Base-by-base conservation (phyloP, 2,329 filamentous ascomycete species). In the Aspergillus pseudoglaucus region DNA sequence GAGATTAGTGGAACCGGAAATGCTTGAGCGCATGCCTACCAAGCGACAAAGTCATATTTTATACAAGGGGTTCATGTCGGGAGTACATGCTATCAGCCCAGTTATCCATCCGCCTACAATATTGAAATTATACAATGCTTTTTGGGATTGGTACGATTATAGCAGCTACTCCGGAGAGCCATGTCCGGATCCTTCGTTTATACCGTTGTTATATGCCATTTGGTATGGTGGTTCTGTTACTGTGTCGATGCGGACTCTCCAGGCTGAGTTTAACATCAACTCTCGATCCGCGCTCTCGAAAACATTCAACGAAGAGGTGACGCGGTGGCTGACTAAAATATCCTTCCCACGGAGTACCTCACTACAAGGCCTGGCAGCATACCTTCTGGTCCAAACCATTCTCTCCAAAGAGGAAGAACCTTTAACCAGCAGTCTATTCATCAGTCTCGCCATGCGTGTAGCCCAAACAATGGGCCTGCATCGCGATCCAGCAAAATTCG, bases 381-480 rank as follows among this genome's bases (percentile, higher is more conserved):
- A 75, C 50, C 61, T 76, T 3, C 62, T 76, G 14, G 63, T 73
- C n/a, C 71, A 73, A 46, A 73, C 70, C 2, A 70, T 75, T 23
- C 59, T 74, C 14, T 66, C 71, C 1, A 70, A 71, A 45, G 74
- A 76, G 48, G 73, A 76, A 54, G 72, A 76, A 40, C 73, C 73
- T 5, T 52, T 76, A 32, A 73, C 71, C 4, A 73, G 68, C 53
- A 75, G 73, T 57, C 60, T 74, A 6, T 75, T 75, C 42, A 68
- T 76, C 47, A 73, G 71, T 22, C 61, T 76, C 9, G 69, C 68
- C 4, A 67, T 75, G 51, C 60, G 73, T 47, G 72, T 75, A 5
- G 73, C 73, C 0, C 73, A 75, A 52, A 73, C 69, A 7, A 73
- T 75, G 65, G 73, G 73, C 12, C 58, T 75, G 4, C 73, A 75